Conservation (phyloP, 805 yeast species). For the Priceomyces castillae region DNA sequence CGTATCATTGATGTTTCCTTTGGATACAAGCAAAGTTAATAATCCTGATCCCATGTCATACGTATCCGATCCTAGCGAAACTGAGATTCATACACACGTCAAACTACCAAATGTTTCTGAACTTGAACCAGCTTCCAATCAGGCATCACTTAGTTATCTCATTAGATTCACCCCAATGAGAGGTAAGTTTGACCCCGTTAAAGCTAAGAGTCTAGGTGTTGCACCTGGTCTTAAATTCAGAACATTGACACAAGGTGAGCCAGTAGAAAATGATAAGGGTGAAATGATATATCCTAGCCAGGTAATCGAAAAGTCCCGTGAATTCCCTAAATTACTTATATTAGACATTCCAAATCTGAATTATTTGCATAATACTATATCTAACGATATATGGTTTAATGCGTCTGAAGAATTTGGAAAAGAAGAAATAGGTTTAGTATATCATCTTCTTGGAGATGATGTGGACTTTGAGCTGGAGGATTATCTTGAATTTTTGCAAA, state of each 20-base stretch:
- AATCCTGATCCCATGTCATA: constrained; percentile 36
- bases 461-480: constrained; percentile 44
- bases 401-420: constrained; percentile 26
- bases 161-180: constrained; percentile 63
- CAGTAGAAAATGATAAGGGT: constrained; percentile 60
- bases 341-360: constrained; percentile 65
- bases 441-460: constrained; percentile 72
- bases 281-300: constrained; percentile 59
- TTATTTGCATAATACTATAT: constrained; percentile 37
- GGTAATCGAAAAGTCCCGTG: constrained; percentile 63
- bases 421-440: constrained; percentile 53
- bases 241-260: constrained; percentile 55
- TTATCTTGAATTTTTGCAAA: constrained; percentile 49
- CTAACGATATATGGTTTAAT: constrained; percentile 30
- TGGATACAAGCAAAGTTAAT: constrained; percentile 41
- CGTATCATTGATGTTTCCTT: constrained; percentile 56
- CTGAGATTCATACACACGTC: constrained; percentile 39
- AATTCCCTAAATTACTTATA: constrained; percentile 59
- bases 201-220: constrained; percentile 68
- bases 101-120: constrained; percentile 24
- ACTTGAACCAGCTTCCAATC: constrained; percentile 27
- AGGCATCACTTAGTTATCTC: constrained; percentile 62
- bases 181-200: constrained; percentile 69
- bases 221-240: constrained; percentile 62
- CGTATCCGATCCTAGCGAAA: constrained; percentile 34